Base-by-base conservation (phyloP, 2,329 filamentous ascomycete species). In the Arthrinium puccinioides region DNA sequence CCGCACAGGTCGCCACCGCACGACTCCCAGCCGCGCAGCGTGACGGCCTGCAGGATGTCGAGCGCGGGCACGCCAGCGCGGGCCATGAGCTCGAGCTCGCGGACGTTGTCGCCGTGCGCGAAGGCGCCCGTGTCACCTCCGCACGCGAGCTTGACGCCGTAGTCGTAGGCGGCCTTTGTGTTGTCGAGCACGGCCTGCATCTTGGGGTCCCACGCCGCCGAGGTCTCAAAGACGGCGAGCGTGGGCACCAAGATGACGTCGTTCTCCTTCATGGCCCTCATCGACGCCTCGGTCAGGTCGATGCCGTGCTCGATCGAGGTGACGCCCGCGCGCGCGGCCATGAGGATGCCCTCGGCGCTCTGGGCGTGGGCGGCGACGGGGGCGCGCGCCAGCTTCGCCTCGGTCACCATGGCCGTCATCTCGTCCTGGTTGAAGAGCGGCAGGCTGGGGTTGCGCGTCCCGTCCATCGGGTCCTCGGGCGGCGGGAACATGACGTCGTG, bases 91-190 rank as follows among this genome's bases (percentile, higher is more conserved):
- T 77, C 73, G 40, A 76, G 46, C 50, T 78, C 73, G 4, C 72
- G 50, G 0, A 53, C 66, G 37, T 71, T 71, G 13, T 74, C 61
- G 1, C 73, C 73, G 38, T 77, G 73, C 3, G 67, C 53, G 39
- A 72, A 68, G 0, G 70, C 64, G 2, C 73, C 72, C 0, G 72
- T 76, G 40, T 76, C 72, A 0, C 72, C 72, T 0, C 73, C 73
- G 9, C 63, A 62, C 0, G 70, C 72, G 9, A 77, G 44, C 35
- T 65, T 63, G 14, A 76, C 62, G 0, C 72, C 73, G 9, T 52
- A 37, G 5, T 70, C 61, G 38, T 59, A 62, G 1, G 70, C 73
- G 14, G 49, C 52, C 46, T 67, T 70, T 0, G 62, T 61, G 20
- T 65, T 59, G 3, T 47, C 53, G 26, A 68, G 53, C 19, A 64